phyloP scores from a whole-genome alignment of 2,329 filamentous ascomycete genomes.

The Calonectria naviculata region DNA sequence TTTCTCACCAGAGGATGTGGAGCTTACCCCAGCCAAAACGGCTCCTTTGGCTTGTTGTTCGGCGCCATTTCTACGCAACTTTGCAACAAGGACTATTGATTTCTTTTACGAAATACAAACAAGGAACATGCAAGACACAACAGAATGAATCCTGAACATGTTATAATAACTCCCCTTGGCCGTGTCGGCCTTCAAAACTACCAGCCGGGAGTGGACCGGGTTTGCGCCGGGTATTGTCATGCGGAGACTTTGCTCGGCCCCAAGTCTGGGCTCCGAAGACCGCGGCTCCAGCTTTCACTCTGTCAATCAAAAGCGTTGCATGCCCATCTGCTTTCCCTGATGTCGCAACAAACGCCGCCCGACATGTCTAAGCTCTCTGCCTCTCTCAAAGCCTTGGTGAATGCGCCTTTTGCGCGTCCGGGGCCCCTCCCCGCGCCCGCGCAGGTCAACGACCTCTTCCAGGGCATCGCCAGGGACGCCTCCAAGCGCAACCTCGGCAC shows the following conservation, averaged over 20 bases:
- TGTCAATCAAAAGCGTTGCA: constrained; percentile 15
- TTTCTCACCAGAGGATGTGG: neutral
- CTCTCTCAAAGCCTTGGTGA: constrained; percentile 79
- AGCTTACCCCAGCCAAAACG: constrained; percentile 57
- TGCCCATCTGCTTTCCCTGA: constrained; percentile 9
- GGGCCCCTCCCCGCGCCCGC: constrained; percentile 73
- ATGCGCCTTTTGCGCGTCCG: constrained; percentile 74
- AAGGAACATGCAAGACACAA: neutral
- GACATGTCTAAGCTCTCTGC: constrained; percentile 79
- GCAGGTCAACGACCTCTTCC: constrained; percentile 72
- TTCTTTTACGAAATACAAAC: neutral
- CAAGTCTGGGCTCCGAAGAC: constrained; percentile 32
- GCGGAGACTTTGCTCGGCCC: constrained; percentile 29
- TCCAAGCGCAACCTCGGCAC: constrained; percentile 69
- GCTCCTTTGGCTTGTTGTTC: constrained; percentile 46
- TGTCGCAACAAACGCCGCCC: constrained; percentile 29
- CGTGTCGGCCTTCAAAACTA: constrained; percentile 31
- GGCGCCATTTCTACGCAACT: constrained; percentile 25
- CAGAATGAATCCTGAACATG: neutral
- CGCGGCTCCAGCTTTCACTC: neutral
- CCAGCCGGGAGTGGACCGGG: constrained; percentile 19
- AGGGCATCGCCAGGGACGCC: constrained; percentile 72
- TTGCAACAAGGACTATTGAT: neutral
- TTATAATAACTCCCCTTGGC: constrained; percentile 23
- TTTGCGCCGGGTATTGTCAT: constrained; percentile 25